These are phyloP conservation scores for Claviceps paspali DNA, from an alignment of 2,329 filamentous ascomycete species.

Conservation along the genomic window DNA sequence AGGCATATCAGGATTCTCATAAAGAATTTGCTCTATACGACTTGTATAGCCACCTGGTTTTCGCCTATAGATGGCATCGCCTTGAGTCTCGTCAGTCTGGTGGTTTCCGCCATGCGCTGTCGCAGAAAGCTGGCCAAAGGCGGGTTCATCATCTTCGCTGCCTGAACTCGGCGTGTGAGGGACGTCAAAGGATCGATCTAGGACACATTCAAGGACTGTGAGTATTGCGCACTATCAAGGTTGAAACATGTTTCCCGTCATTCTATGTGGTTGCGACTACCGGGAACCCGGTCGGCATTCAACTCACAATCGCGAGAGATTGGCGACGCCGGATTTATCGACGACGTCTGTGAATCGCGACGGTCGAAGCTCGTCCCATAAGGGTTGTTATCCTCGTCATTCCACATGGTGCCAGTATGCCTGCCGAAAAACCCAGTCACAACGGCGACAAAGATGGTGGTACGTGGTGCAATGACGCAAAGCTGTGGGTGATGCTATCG, in stretches of 20 bases:
- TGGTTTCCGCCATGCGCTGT: constrained; percentile 23
- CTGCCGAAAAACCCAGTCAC: background rate
- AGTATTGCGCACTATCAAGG: background rate
- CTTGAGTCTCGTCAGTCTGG: constrained; percentile 28
- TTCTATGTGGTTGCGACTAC: background rate
- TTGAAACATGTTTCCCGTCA: background rate
- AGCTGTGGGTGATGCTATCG: background rate
- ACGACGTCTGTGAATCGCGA: constrained; percentile 61
- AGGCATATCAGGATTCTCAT: constrained; percentile 79
- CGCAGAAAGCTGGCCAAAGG: constrained; percentile 14
- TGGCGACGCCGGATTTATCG: constrained; percentile 49
- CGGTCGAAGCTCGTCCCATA: constrained; percentile 85
- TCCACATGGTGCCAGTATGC: constrained; percentile 56
- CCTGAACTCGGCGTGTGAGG: constrained; percentile 59
- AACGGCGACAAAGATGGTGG: background rate
- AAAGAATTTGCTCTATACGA: constrained; percentile 91
- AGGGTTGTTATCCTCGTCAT: constrained; percentile 95
- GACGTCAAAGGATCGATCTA: constrained; percentile 36
- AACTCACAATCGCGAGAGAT: constrained; percentile 40
- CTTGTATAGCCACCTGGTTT: constrained; percentile 87
- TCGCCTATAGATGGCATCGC: constrained; percentile 35
- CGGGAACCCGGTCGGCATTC: background rate
- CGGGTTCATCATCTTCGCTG: constrained; percentile 48
- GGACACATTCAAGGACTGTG: background rate
- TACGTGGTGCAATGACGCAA: background rate